Conservation (phyloP, 139 green algal genomes). For the Chlamydomonas sp. region DNA sequence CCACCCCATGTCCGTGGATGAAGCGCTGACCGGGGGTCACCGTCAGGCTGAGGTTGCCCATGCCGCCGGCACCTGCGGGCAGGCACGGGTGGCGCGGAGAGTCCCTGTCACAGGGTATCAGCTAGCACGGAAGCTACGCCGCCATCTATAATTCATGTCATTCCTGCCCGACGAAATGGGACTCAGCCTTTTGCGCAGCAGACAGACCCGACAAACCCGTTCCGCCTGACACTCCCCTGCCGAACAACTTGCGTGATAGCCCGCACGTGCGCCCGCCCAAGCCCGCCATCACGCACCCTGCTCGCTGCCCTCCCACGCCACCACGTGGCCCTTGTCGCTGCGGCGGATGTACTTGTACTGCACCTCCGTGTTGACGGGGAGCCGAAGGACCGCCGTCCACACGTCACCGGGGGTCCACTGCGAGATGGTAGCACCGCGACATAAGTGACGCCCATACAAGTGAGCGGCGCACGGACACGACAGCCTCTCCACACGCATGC, state of each 20-base stretch:
- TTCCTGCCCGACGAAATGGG: too few relatives aligned
- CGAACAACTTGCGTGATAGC: background rate
- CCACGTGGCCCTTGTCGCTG: background rate
- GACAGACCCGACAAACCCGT: too few relatives aligned
- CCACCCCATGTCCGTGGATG: background rate
- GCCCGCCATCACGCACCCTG: background rate
- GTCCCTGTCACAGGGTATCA: background rate
- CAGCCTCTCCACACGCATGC: too few relatives aligned
- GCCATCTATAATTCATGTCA: background rate
- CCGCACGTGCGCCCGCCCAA: background rate
- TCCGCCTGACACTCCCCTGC: background rate
- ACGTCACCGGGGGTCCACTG: constrained; percentile 28
- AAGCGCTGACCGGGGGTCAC: background rate
- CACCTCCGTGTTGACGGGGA: constrained; percentile 24
- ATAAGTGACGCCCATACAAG: too few relatives aligned
- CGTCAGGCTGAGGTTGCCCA: constrained; percentile 17
- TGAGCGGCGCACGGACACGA: too few relatives aligned
- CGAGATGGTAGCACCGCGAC: background rate
- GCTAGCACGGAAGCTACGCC: background rate
- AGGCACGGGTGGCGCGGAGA: background rate
- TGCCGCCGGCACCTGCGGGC: background rate
- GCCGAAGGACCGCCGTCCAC: constrained; percentile 13
- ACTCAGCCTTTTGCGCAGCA: too few relatives aligned
- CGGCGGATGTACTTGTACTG: constrained; percentile 26
- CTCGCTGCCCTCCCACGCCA: constrained; percentile 17